Evolutionary conservation across 2,329 filamentous ascomycete species (phyloP), one percentile per base, ranked within the genome.

Genomic region (Monosporascus cannonballus): DNA sequence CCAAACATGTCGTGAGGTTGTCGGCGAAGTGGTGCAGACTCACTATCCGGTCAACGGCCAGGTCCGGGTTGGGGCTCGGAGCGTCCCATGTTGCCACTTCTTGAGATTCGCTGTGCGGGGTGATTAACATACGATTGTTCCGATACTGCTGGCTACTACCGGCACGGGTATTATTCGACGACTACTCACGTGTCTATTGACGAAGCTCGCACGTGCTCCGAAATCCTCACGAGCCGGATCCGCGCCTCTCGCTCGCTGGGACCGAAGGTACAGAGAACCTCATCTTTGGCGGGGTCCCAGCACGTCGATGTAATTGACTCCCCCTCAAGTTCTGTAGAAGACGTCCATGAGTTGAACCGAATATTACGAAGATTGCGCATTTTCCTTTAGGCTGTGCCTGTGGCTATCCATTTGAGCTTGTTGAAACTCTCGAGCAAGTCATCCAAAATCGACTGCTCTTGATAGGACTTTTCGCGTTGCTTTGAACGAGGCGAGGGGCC

Each of bases 311-410:
- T 87, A 64, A 94, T 76, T 57, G 80, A 77, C 53, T 85, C 73
- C 45, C 57, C 60, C 39, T 60, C 47, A 47, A 57, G 53, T 30
- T 81, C 77, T 57, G 78, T 70, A 50, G 79, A 76, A 58, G 84
- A 76, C 61, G 74, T 79, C 73, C 85, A 85, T 67, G 82, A 76
- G 61, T 81, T 79, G 68, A 89, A 85, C 66, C 81, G 83, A 64
- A 91, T 84, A 69, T 86, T 91, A 72, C 84, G 86, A 62, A 97
- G 79, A 71, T 96, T 97, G 68, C 90, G 87, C 93, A 97, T 97
- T 55, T 70, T 75, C 61, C 17, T 20, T 9, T 20, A 45, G 38
- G 48, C 39, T 51, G 24, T 6, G 42, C 22, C 6, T 25, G 9
- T 5, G 42, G 15, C 22, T 14, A n/a, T 30, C 14, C 8, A 24